A percentile compares a stretch with the other conserved stretches of the same genome.
Evolutionary conservation across 352 stramenopile species (phyloP).

Genomic region (Aphanomyces astaci): DNA sequence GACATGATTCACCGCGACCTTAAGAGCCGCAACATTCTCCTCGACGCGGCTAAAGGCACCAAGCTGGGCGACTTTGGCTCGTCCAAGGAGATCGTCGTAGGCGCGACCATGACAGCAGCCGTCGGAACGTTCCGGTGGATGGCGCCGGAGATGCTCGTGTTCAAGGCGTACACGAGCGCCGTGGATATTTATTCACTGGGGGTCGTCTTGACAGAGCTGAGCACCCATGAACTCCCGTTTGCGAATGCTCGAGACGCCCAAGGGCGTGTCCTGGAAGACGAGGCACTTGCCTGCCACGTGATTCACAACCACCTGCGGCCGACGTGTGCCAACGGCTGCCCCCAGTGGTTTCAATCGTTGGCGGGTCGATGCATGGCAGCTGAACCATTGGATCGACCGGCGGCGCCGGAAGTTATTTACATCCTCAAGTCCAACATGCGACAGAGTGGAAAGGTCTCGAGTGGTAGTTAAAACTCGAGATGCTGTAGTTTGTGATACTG

Average conservation of each 20-base stretch:
- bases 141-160: conserved; percentile 14
- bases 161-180: conserved; percentile 10
- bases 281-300: neutral
- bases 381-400: neutral
- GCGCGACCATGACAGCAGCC: conserved; percentile 5
- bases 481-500: too few species aligned
- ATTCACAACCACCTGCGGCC: neutral
- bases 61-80: conserved; percentile 61
- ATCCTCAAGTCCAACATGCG: neutral
- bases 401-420: neutral
- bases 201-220: conserved; percentile 23
- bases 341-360: neutral
- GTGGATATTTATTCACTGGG: conserved; percentile 19
- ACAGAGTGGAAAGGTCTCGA: neutral
- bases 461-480: too few species aligned
- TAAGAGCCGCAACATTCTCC: conserved; percentile 46
- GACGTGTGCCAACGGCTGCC: neutral
- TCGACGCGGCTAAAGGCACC: conserved; percentile 34
- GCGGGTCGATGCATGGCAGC: neutral
- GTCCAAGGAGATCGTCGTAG: conserved; percentile 28
- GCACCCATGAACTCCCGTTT: conserved; percentile 13
- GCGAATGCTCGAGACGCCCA: neutral
- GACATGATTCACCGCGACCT: conserved; percentile 36
- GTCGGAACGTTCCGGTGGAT: conserved; percentile 13
- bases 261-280: neutral